Evolutionary conservation across 805 yeast genomes (phyloP).

Genomic region (Kazachstania martiniae): DNA sequence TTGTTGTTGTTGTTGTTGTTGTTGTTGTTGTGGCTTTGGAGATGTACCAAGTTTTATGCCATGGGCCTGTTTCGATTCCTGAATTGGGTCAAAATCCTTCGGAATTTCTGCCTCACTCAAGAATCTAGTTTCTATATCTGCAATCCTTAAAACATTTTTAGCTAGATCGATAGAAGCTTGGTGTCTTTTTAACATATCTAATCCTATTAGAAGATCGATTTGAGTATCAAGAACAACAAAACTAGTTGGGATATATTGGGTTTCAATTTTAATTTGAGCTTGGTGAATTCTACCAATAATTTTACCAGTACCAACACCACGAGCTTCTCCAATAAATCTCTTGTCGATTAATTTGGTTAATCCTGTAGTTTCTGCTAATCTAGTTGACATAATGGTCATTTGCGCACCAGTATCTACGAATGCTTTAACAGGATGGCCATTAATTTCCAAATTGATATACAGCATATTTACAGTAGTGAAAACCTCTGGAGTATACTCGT

Average conservation of each 20-base stretch:
- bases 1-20: not conserved
- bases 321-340: conserved; percentile 71
- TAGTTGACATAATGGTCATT: conserved; percentile 70
- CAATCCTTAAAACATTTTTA: conserved; percentile 53
- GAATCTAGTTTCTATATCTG: conserved; percentile 63
- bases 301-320: conserved; percentile 78
- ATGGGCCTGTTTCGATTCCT: not conserved
- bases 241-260: conserved; percentile 50
- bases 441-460: conserved; percentile 65
- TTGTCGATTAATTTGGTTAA: conserved; percentile 65
- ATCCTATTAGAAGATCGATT: conserved; percentile 65
- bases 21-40: not conserved
- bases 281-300: conserved; percentile 81
- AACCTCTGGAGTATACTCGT: conserved; percentile 83
- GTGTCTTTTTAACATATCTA: conserved; percentile 85
- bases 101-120: conserved; percentile 65
- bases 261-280: conserved; percentile 74
- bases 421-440: conserved; percentile 75
- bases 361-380: conserved; percentile 62
- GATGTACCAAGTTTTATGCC: not conserved
- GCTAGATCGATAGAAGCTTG: conserved; percentile 72
- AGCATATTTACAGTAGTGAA: conserved; percentile 79
- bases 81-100: conserved; percentile 15
- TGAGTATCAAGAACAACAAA: conserved; percentile 60
- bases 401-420: conserved; percentile 97